A percentile compares a stretch with the other conserved stretches of the same genome.
These are phyloP conservation scores for Plasmodium fragile DNA, from an alignment of 169 alveolate species.

Conservation along the genomic window DNA sequence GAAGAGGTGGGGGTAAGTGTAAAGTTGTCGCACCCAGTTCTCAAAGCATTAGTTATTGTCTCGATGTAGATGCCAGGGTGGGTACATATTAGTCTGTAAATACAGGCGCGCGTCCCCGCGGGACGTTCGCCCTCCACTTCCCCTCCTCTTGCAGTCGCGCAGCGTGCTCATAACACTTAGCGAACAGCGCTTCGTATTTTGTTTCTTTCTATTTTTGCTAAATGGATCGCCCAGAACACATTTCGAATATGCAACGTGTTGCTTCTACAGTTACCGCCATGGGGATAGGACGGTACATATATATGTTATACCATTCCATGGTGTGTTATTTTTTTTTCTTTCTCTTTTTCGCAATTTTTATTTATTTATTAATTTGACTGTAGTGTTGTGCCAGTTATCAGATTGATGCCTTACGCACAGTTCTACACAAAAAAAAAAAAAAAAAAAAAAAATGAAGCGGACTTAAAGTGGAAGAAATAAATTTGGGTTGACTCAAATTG, in stretches of 20 bases:
- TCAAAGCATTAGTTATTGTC: background rate
- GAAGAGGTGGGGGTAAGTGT: background rate
- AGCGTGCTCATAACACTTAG: background rate
- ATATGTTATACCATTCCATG: background rate
- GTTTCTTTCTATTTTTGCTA: background rate
- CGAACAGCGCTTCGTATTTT: background rate
- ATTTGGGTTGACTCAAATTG: background rate
- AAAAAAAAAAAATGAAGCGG: background rate
- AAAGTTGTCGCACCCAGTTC: background rate
- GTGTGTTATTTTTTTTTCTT: background rate
- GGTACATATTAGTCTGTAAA: no score
- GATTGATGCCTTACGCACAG: background rate
- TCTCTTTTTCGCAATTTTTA: background rate
- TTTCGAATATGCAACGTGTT: background rate
- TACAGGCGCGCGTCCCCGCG: no score
- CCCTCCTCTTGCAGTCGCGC: background rate
- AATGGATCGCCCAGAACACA: background rate
- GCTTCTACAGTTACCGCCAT: background rate
- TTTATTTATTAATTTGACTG: background rate
- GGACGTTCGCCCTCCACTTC: no score
- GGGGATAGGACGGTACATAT: background rate
- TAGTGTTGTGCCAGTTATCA: background rate
- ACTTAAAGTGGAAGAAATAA: background rate
- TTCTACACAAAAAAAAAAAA: conserved; percentile 6
- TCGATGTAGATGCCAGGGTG: background rate